Evolutionary conservation across 2,329 filamentous ascomycete species (phyloP), one percentile per base, ranked within the genome.

Genomic region (Epichloe festucae): DNA sequence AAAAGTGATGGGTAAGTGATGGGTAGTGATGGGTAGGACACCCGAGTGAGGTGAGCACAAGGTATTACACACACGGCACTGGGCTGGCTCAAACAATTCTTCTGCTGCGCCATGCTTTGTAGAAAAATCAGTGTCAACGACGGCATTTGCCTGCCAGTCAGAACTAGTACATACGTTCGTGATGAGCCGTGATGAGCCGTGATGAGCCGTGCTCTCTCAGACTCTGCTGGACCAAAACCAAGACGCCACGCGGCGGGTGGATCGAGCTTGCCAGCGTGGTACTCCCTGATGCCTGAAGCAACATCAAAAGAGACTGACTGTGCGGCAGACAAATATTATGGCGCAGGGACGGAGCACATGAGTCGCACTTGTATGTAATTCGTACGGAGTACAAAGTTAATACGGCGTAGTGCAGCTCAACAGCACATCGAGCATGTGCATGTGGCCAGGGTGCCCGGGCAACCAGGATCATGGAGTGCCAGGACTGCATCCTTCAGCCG

Each of bases 221-320:
- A 17, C 17, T 17, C 14, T 39, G 36, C 5, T 42, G 14, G 39
- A 49, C 38, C 38, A 49, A 27, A 48, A 51, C 23, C 46, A 53
- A 49, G 49, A 51, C 52, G 52, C 52, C 52, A 53, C 49, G 46
- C 49, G 35, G 48, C 46, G 34, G 40, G 46, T 36, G 39, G 23
- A 43, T 41, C 7, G 27, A 34, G 12, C 23, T 46, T 50, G 46
- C 46, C 46, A 23, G 31, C 44, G 40, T 21, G 11, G 45, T 39
- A 6, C 45, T 36, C 36, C 36, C 14, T 31, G 42, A n/a, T 45
- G 36, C 14, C 23, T 36, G 40, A 39, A 48, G 46, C 8, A 11
- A 19, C 4, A 27, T 46, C 21, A 27, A 31, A 27, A 31, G 31
- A 6, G 17, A n/a, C 40, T 15, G 40, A 39, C n/a, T 17, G 15